phyloP scores from a whole-genome alignment of 208 protist species.

The Trypanosoma vivax region DNA sequence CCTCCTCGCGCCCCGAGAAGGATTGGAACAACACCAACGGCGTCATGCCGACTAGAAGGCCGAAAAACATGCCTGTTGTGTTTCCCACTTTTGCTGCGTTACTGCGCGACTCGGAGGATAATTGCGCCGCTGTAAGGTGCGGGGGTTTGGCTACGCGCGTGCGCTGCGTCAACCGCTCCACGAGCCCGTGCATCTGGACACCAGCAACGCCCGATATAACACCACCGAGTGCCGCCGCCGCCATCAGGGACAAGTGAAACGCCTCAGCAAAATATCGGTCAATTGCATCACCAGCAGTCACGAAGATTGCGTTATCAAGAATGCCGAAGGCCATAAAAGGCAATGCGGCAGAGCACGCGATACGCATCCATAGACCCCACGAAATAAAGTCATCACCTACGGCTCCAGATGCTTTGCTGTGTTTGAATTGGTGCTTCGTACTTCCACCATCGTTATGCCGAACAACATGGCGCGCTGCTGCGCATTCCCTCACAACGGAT shows the following conservation, averaged over 20 bases:
- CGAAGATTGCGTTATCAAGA: conserved; percentile 76
- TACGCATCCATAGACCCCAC: conserved; percentile 33
- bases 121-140: conserved; percentile 52
- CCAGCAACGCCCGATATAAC: conserved; percentile 77
- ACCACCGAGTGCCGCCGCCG: conserved; percentile 69
- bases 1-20: conserved; percentile 2
- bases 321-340: conserved; percentile 86
- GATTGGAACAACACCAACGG: conserved; percentile 58
- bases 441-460: background rate
- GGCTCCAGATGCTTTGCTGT: background rate
- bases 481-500: conserved; percentile 23
- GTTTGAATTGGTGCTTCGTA: background rate
- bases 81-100: conserved; percentile 47
- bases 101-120: conserved; percentile 21
- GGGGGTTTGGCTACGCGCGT: conserved; percentile 23
- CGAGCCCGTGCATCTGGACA: conserved; percentile 84
- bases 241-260: conserved; percentile 66
- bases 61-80: conserved; percentile 74
- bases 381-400: conserved; percentile 30
- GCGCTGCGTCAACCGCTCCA: conserved; percentile 55
- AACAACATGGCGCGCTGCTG: conserved; percentile 7
- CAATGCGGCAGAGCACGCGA: conserved; percentile 40
- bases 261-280: conserved; percentile 55
- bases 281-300: conserved; percentile 73
- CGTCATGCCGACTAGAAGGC: conserved; percentile 67